Conservation (phyloP, 805 yeast species). For the Candida maesae region DNA sequence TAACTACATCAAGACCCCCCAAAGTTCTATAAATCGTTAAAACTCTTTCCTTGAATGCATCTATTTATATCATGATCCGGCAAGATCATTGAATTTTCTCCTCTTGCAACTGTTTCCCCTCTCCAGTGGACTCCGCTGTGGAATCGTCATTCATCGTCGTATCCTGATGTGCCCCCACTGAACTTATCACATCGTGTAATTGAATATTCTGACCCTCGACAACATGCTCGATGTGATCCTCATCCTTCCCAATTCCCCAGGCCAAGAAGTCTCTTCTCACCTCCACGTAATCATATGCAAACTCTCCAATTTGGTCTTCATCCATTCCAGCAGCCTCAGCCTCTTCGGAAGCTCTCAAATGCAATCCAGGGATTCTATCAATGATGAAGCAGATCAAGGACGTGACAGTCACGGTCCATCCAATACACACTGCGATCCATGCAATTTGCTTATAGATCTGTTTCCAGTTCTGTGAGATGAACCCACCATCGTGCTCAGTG, state of each 20-base stretch:
- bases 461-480: constrained; percentile 86
- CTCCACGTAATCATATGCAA: constrained; percentile 98
- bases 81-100: background rate
- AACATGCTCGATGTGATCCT: too few species aligned
- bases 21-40: too few species aligned
- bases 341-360: constrained; percentile 74
- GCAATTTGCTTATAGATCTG: constrained; percentile 91
- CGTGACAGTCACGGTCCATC: constrained; percentile 74
- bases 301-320: constrained; percentile 96
- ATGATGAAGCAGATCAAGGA: constrained; percentile 70
- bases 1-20: too few species aligned
- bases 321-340: constrained; percentile 91
- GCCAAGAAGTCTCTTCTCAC: constrained; percentile 83
- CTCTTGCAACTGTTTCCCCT: background rate
- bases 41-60: too few species aligned
- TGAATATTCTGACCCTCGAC: too few species aligned
- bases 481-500: constrained; percentile 85
- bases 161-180: background rate
- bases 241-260: constrained; percentile 35
- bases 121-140: background rate
- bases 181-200: constrained; percentile 1
- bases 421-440: constrained; percentile 68
- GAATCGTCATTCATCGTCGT: background rate
- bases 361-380: constrained; percentile 75
- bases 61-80: too few species aligned